Conservation (phyloP, 169 alveolate species). For the Ichthyophthirius multifiliis region DNA sequence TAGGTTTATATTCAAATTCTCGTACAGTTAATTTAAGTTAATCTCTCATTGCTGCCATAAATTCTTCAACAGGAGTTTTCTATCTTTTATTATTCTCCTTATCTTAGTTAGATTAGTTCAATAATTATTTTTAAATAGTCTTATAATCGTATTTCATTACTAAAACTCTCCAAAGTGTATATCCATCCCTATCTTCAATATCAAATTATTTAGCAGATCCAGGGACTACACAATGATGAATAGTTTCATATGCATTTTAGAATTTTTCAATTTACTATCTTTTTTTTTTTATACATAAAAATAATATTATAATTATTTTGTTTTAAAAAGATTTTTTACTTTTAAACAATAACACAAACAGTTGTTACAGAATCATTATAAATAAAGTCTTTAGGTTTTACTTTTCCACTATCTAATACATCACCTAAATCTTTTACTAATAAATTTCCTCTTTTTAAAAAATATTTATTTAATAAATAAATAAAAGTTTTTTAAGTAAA, state of each 20-base stretch:
- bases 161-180: slow-evolving; percentile 50
- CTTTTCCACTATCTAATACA: slow-evolving; percentile 9
- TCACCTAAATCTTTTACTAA: slow-evolving; percentile 26
- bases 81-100: slow-evolving; percentile 10
- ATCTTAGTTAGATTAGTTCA: neutral
- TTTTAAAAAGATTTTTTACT: neutral
- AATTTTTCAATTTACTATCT: neutral
- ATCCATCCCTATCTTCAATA: slow-evolving; percentile 58
- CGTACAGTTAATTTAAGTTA: slow-evolving; percentile 23
- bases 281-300: neutral
- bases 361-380: slow-evolving; percentile 48
- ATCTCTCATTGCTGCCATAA: slow-evolving; percentile 17
- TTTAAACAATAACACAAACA: slow-evolving; percentile 48
- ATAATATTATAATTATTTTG: neutral
- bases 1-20: slow-evolving; percentile 36
- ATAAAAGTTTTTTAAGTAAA: neutral
- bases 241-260: slow-evolving; percentile 16
- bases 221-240: slow-evolving; percentile 55
- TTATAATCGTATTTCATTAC: slow-evolving; percentile 19
- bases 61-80: slow-evolving; percentile 34
- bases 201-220: slow-evolving; percentile 37
- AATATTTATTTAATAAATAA: neutral
- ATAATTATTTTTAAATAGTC: slow-evolving; percentile 17
- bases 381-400: slow-evolving; percentile 36
- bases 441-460: slow-evolving; percentile 23